phyloP scores from a whole-genome alignment of 306 rosid species.

The Argentina anserina region DNA sequence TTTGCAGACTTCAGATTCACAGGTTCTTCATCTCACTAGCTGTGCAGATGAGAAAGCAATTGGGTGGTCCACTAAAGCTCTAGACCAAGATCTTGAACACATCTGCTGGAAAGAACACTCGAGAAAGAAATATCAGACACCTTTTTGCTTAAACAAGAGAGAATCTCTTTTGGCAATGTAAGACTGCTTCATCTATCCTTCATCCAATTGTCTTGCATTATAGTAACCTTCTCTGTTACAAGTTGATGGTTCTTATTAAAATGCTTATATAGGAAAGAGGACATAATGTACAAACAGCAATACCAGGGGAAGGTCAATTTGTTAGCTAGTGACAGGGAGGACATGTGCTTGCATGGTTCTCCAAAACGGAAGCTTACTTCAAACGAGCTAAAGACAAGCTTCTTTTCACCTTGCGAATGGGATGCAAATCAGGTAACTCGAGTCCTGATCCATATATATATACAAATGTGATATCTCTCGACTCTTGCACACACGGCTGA shows the following conservation, averaged over 20 bases:
- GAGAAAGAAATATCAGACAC: slow-evolving; percentile 31
- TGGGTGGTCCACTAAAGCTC: slow-evolving; percentile 65
- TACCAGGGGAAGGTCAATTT: slow-evolving; percentile 63
- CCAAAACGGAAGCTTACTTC: slow-evolving; percentile 60
- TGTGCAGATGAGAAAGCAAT: slow-evolving; percentile 60
- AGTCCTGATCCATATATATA: not conserved
- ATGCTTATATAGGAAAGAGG: slow-evolving; percentile 43
- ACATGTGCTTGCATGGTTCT: slow-evolving; percentile 71
- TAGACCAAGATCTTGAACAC: slow-evolving; percentile 43
- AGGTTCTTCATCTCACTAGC: slow-evolving; percentile 47
- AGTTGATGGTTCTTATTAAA: slow-evolving; percentile 8
- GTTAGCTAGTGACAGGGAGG: slow-evolving; percentile 37
- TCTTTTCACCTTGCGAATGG: slow-evolving; percentile 66
- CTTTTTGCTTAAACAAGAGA: slow-evolving; percentile 70
- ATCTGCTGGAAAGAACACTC: slow-evolving; percentile 67
- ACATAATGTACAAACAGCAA: slow-evolving; percentile 33
- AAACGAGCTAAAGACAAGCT: slow-evolving; percentile 46
- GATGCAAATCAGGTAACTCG: slow-evolving; percentile 71
- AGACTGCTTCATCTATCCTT: slow-evolving; percentile 28
- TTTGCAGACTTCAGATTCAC: slow-evolving; percentile 29
- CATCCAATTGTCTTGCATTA: slow-evolving; percentile 18
- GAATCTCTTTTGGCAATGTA: slow-evolving; percentile 55
- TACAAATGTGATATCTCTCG: not conserved
- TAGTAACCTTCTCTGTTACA: slow-evolving; percentile 5
- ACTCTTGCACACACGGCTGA: not conserved